Evolutionary conservation across 805 yeast species (phyloP).

Genomic region (Yamadazyma philogaea): DNA sequence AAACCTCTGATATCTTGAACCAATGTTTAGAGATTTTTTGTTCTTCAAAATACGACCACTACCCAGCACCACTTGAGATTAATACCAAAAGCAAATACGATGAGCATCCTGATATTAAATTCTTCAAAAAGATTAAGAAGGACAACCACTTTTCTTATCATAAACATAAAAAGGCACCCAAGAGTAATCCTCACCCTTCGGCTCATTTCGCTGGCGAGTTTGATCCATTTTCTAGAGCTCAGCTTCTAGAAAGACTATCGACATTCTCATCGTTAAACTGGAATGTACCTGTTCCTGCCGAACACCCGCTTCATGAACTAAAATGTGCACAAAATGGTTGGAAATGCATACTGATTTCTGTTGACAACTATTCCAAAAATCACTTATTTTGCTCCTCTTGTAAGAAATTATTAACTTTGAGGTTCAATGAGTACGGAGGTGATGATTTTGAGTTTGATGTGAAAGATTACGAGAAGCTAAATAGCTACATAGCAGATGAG

Average conservation of each 20-base stretch:
- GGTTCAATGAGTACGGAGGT: constrained; percentile 21
- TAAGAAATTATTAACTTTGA: constrained; percentile 25
- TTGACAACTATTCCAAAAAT: constrained; percentile 23
- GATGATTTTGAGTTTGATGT: constrained; percentile 16
- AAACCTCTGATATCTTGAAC: constrained; percentile 23
- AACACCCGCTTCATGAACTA: constrained; percentile 40
- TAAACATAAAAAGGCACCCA: constrained; percentile 20
- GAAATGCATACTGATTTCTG: constrained; percentile 39
- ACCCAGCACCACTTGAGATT: constrained; percentile 16
- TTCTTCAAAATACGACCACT: constrained; percentile 15
- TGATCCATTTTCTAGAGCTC: constrained; percentile 37
- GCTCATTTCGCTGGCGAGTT: constrained; percentile 20
- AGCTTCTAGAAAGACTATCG: constrained; percentile 38
- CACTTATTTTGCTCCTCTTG: constrained; percentile 35
- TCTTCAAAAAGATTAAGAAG: constrained; percentile 32
- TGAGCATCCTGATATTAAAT: constrained; percentile 38
- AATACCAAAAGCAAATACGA: constrained; percentile 12
- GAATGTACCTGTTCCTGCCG: constrained; percentile 21
- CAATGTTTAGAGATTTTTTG: constrained; percentile 23
- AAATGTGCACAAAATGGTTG: constrained; percentile 53
- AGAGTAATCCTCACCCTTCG: constrained; percentile 12
- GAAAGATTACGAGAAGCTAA: constrained; percentile 23
- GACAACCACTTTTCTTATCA: constrained; percentile 39
- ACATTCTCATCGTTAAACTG: constrained; percentile 48
- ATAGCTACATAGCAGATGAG: constrained; percentile 20